Percentiles rank a stretch among this genome's conserved stretches.
Conservation (phyloP, 495 filamentous ascomycete genomes). For the Neurospora tetraspora region DNA sequence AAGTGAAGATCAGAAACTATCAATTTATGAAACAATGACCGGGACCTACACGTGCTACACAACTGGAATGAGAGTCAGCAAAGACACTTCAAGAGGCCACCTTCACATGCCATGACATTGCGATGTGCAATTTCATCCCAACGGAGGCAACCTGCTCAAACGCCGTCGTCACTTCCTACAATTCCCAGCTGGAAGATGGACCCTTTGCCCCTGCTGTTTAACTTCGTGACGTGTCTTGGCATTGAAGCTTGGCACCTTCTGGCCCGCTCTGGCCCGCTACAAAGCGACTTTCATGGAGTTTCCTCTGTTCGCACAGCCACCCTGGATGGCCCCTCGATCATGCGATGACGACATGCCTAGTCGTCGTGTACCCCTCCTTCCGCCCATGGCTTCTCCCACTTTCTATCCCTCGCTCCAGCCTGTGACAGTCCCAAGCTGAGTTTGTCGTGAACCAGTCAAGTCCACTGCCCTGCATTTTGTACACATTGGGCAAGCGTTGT, state of each 20-base stretch:
- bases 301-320: slow-evolving; percentile 11
- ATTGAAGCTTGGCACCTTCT: neutral
- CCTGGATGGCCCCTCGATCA: slow-evolving; percentile 5
- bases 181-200: neutral
- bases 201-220: neutral
- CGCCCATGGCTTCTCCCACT: neutral
- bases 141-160: neutral
- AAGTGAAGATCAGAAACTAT: neutral
- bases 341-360: slow-evolving; percentile 22
- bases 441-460: neutral
- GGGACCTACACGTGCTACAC: neutral
- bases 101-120: neutral
- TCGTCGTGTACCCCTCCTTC: slow-evolving; percentile 4
- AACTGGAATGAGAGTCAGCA: neutral
- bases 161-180: neutral
- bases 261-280: neutral
- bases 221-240: neutral
- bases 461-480: neutral
- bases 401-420: slow-evolving; percentile 3
- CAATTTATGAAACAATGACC: neutral
- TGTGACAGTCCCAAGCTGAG: neutral
- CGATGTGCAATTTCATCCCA: neutral
- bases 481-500: neutral
- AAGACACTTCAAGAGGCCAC: neutral
- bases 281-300: neutral